Evolutionary conservation across 352 stramenopile species (phyloP), one percentile per base, ranked within the genome.

Genomic region (Phytophthora pseudosyringae): DNA sequence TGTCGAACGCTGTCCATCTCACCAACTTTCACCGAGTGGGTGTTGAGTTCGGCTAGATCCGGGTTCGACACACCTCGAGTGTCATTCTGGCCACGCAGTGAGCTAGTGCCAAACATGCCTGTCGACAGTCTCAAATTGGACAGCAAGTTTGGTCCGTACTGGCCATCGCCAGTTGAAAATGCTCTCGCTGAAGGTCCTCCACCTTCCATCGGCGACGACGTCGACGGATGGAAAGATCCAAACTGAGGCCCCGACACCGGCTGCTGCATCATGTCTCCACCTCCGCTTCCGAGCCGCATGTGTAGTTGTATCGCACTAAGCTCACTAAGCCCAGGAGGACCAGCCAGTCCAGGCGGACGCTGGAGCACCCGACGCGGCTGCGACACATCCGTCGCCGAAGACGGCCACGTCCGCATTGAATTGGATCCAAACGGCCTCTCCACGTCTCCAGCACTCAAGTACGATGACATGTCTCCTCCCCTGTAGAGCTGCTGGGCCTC

Each of bases 41-140:
- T 80, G 39, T 93, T 95, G 12, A 93, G 61, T 58, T 91, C 82
- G 0, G 82, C 78, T 15, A 92, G 61, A 21, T 82, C 73, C 3
- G 64, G 70, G 44, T 89, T 89, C 4, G 67, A 79, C 58, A 74
- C 75, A 4, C 33, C 33, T 32, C 46, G 64, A n/a, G 8, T n/a
- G 31, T 55, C 57, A 0, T 2, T 35, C n/a, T 18, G 52, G 2
- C 52, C 58, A 5, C 51, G 46, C 16, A 62, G 64, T 9, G 50
- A 55, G 9, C 49, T 48, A 18, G 76, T 39, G 15, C 47, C 58
- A 44, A 78, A 83, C 32, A 73, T 48, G 26, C 67, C 56, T 0
- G 59, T 36, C 1, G 74, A 61, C 11, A 80, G 45, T 28, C 68
- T 65, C 29, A 81, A 51, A 16, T 43, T 66, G 9, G 71, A 50